phyloP scores from a whole-genome alignment of 305 asterid species.

The Solanum hybrid region DNA sequence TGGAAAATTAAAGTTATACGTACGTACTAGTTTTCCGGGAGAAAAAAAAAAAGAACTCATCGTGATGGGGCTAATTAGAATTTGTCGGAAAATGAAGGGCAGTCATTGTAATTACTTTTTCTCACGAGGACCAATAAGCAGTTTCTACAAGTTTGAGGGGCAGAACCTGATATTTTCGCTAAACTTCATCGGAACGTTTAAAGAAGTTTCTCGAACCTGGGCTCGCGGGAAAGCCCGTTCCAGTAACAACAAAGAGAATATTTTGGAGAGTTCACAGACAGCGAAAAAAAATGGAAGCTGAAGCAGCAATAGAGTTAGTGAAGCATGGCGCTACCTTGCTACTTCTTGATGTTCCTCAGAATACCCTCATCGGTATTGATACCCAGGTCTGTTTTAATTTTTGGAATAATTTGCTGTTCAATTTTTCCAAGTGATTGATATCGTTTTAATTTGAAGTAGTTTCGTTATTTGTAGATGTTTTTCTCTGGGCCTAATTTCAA shows the following conservation, averaged over 20 bases:
- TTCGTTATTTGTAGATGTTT: slow-evolving; percentile 43
- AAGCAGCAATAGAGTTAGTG: slow-evolving; percentile 55
- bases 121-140: background rate
- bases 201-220: background rate
- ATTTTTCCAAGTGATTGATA: background rate
- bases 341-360: slow-evolving; percentile 72
- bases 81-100: background rate
- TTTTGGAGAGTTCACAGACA: background rate
- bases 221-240: background rate
- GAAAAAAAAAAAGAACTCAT: background rate
- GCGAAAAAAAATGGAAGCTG: slow-evolving; percentile 47
- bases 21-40: background rate
- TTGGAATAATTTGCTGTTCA: background rate
- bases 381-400: slow-evolving; percentile 39
- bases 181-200: background rate
- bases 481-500: slow-evolving; percentile 76
- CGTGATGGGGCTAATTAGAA: background rate
- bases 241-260: background rate
- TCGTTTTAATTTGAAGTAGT: background rate
- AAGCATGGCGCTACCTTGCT: slow-evolving; percentile 66
- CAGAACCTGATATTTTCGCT: background rate
- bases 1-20: background rate
- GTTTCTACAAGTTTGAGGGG: background rate
- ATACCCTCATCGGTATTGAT: slow-evolving; percentile 78
- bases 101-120: background rate